These are phyloP conservation scores for Penicillium flavigenum DNA, from an alignment of 495 filamentous ascomycete genomes.

Conservation along the genomic window DNA sequence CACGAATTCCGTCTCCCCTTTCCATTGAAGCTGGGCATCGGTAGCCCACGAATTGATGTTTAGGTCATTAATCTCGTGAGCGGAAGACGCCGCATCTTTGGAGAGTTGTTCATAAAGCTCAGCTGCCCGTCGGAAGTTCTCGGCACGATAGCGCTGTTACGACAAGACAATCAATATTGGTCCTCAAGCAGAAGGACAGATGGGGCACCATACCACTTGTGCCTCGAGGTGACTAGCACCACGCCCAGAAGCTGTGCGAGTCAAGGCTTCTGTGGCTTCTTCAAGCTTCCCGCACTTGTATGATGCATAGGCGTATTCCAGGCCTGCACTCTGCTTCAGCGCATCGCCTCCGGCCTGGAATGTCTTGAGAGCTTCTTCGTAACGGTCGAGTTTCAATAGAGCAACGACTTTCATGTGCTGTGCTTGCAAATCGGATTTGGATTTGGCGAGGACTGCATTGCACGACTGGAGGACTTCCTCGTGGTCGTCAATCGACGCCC, in stretches of 20 bases:
- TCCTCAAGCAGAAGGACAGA: conserved; percentile 5
- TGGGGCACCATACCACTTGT: conserved; percentile 64
- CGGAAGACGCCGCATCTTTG: conserved; percentile 41
- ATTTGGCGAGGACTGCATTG: conserved; percentile 64
- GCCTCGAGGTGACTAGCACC: conserved; percentile 81
- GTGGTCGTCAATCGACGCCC: conserved; percentile 68
- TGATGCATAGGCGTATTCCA: conserved; percentile 88
- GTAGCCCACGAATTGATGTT: conserved; percentile 80
- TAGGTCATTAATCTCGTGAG: conserved; percentile 80
- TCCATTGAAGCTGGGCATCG: conserved; percentile 86
- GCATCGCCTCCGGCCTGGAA: conserved; percentile 69
- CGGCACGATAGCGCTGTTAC: conserved; percentile 70
- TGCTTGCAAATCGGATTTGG: conserved; percentile 61
- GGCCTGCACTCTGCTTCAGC: conserved; percentile 61
- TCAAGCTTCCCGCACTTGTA: conserved; percentile 81
- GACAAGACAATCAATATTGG: conserved; percentile 3
- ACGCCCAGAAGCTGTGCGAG: conserved; percentile 49
- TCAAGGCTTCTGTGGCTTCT: conserved; percentile 63
- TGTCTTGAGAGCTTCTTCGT: conserved; percentile 78
- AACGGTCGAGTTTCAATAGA: conserved; percentile 89
- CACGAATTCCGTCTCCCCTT: conserved; percentile 56
- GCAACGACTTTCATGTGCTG: conserved; percentile 81
- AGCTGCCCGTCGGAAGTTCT: conserved; percentile 73
- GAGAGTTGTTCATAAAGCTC: conserved; percentile 66
- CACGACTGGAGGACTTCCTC: conserved; percentile 69